A percentile compares a stretch with the other conserved stretches of the same genome.
phyloP scores from a whole-genome alignment of 2,329 filamentous ascomycete species.

The Didymella sp. region DNA sequence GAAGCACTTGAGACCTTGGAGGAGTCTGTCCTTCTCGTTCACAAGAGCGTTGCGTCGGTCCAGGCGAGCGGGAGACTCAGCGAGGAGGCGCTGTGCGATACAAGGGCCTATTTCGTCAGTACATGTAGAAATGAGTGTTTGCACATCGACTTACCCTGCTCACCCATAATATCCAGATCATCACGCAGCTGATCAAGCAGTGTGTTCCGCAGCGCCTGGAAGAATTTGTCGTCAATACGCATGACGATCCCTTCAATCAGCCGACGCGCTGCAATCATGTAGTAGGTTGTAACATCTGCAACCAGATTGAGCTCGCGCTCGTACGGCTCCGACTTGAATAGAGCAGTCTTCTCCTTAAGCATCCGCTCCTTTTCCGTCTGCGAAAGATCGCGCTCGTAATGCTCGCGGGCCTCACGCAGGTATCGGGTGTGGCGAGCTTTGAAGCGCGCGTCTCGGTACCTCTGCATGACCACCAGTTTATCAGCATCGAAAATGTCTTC shows the following conservation, averaged over 20 bases:
- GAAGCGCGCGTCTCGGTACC: slow-evolving; percentile 38
- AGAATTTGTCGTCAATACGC: slow-evolving; percentile 49
- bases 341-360: slow-evolving; percentile 28
- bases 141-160: slow-evolving; percentile 26
- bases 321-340: slow-evolving; percentile 65
- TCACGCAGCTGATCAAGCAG: slow-evolving; percentile 37
- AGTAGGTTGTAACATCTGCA: slow-evolving; percentile 71
- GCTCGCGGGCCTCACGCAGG: no score
- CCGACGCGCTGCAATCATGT: slow-evolving; percentile 68
- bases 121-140: background rate
- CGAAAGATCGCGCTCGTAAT: slow-evolving; percentile 23
- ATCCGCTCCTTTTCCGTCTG: slow-evolving; percentile 39
- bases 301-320: slow-evolving; percentile 67
- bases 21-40: slow-evolving; percentile 36
- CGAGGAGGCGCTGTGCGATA: slow-evolving; percentile 34
- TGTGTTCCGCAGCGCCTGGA: slow-evolving; percentile 30
- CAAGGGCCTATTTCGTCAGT: slow-evolving; percentile 9
- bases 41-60: slow-evolving; percentile 31
- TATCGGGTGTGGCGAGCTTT: no score
- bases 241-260: slow-evolving; percentile 64
- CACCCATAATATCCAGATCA: slow-evolving; percentile 30
- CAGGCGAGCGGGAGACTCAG: slow-evolving; percentile 45
- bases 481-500: slow-evolving; percentile 28
- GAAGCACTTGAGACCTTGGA: no score
- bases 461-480: slow-evolving; percentile 21